These are phyloP conservation scores for Apiospora rasikravindrae DNA, from an alignment of 2,329 filamentous ascomycete species.

Conservation along the genomic window DNA sequence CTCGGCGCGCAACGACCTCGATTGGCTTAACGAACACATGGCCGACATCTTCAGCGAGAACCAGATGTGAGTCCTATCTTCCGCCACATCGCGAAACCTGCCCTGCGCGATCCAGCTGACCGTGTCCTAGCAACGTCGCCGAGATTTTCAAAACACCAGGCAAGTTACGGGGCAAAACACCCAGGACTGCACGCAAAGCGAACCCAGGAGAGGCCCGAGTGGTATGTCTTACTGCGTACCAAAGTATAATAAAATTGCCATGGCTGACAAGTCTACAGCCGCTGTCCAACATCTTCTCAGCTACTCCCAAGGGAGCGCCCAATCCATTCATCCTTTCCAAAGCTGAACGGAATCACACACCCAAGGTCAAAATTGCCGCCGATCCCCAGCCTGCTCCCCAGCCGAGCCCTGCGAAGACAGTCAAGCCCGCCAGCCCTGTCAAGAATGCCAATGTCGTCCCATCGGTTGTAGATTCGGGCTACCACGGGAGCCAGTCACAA, in stretches of 20 bases:
- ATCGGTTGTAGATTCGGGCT: conserved; percentile 68
- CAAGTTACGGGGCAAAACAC: conserved; percentile 82
- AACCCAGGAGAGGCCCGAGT: conserved; percentile 64
- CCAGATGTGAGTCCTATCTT: conserved; percentile 70
- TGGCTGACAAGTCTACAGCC: conserved; percentile 49
- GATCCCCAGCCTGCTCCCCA: conserved; percentile 47
- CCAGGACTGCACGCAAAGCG: conserved; percentile 70
- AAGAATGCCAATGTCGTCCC: conserved; percentile 35
- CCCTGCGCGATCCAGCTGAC: conserved; percentile 34
- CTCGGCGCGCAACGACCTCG: conserved; percentile 89
- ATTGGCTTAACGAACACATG: conserved; percentile 99
- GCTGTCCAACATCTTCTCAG: conserved; percentile 63
- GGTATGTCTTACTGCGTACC: conserved; percentile 53
- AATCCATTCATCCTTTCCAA: conserved; percentile 59
- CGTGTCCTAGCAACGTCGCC: conserved; percentile 72
- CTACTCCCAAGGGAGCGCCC: conserved; percentile 58
- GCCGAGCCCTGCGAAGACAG: conserved; percentile 27
- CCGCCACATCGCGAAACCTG: neutral
- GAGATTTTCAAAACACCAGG: conserved; percentile 96
- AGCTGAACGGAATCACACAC: conserved; percentile 56
- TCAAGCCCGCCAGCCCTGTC: conserved; percentile 18
- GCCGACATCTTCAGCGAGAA: conserved; percentile 87
- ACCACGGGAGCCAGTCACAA: conserved; percentile 70
- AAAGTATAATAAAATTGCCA: conserved; percentile 33
- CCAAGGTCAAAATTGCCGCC: conserved; percentile 64